phyloP scores from a whole-genome alignment of 345 rosid genomes.

The Bruguiera gymnorhiza region DNA sequence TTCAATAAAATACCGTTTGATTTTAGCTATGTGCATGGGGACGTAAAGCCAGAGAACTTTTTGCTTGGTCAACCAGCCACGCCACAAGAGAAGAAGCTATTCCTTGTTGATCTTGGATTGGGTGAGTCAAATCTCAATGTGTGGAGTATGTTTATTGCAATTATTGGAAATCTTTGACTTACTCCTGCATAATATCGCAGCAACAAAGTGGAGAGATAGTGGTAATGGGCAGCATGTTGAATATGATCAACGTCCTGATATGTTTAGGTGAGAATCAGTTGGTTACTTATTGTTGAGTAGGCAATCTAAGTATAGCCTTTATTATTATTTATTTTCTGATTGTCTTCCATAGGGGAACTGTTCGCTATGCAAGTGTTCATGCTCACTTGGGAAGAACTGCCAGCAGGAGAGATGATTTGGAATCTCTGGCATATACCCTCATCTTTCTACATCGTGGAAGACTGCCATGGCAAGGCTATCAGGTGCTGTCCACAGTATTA shows the following conservation, averaged over 20 bases:
- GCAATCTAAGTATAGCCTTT: too few species aligned
- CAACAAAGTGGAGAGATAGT: conserved; percentile 34
- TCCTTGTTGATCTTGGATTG: conserved; percentile 34
- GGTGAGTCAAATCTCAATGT: conserved; percentile 23
- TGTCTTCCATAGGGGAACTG: conserved; percentile 26
- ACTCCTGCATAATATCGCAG: conserved; percentile 19
- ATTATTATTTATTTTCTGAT: not conserved
- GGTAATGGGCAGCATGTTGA: conserved; percentile 31
- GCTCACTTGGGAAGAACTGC: conserved; percentile 39
- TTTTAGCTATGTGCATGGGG: conserved; percentile 37
- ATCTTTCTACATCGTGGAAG: conserved; percentile 36
- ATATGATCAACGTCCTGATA: conserved; percentile 36
- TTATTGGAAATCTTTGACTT: conserved; percentile 19
- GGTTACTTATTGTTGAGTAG: not conserved
- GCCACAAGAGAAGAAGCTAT: conserved; percentile 33
- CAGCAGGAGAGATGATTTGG: conserved; percentile 36
- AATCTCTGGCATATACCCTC: conserved; percentile 34
- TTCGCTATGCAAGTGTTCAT: conserved; percentile 38
- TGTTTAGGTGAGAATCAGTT: conserved; percentile 26
- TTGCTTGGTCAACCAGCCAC: conserved; percentile 35
- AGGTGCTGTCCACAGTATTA: conserved; percentile 11
- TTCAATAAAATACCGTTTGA: not conserved
- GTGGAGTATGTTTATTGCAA: not conserved
- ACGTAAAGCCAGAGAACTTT: conserved; percentile 39
- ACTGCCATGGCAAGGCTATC: conserved; percentile 41